Percentiles rank a stretch among this genome's conserved stretches.
phyloP scores from a whole-genome alignment of 2,329 filamentous ascomycete species.

The Aurifilum marmelostoma region DNA sequence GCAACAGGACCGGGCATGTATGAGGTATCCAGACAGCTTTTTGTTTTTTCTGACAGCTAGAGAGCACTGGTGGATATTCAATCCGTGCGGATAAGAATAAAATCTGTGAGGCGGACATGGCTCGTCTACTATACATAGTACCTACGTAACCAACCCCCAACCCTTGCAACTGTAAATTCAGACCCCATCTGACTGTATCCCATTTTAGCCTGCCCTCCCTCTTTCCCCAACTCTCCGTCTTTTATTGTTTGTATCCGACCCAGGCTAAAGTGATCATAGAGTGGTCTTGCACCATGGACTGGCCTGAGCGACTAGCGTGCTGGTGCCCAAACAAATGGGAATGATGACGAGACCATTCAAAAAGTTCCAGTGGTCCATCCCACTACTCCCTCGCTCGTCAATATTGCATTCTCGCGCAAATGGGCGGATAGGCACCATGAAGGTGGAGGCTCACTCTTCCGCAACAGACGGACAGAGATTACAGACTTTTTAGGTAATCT shows the following conservation, averaged over 20 bases:
- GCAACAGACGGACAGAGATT: not conserved
- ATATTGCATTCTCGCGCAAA: not conserved
- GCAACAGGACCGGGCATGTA: not conserved
- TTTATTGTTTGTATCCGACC: not conserved
- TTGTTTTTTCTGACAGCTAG: not conserved
- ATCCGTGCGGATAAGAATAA: not conserved
- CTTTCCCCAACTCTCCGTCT: no score
- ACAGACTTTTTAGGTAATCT: not conserved
- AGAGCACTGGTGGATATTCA: not conserved
- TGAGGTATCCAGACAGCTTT: slow-evolving; percentile 11
- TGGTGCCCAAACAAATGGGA: not conserved
- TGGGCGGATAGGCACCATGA: not conserved
- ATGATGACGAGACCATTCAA: not conserved
- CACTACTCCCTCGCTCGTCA: not conserved
- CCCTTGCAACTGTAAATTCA: not conserved
- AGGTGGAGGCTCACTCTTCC: slow-evolving; percentile 2
- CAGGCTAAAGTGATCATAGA: not conserved
- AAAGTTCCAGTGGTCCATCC: not conserved
- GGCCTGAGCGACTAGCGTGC: not conserved
- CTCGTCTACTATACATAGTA: not conserved
- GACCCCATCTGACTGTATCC: not conserved
- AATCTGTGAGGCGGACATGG: not conserved
- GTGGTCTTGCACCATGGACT: not conserved
- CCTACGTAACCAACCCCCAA: not conserved
- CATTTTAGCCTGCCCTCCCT: no score